A percentile compares a stretch with the other conserved stretches of the same genome.
phyloP scores from a whole-genome alignment of 225 moss, liverwort and hornwort genomes.

The Anthoceros angustus region DNA sequence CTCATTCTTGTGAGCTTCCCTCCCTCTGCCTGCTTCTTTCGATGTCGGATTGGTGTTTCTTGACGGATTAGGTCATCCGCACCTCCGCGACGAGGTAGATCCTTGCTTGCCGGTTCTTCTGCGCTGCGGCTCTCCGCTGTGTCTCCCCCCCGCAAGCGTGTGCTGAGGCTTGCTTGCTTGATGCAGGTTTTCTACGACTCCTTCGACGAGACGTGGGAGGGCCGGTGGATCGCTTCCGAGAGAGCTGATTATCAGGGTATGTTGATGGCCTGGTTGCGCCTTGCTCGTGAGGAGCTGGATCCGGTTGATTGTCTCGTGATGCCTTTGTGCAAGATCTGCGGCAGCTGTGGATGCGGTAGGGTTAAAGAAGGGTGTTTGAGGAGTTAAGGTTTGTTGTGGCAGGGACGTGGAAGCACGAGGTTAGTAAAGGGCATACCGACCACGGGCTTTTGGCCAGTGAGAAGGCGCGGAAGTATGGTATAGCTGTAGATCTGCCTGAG shows the following conservation, averaged over 20 bases:
- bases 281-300: not conserved
- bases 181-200: slow-evolving; percentile 76
- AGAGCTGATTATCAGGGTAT: slow-evolving; percentile 75
- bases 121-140: not conserved
- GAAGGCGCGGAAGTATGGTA: slow-evolving; percentile 90
- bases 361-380: not conserved
- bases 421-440: slow-evolving; percentile 80
- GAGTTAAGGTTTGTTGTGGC: not conserved
- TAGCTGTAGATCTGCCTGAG: slow-evolving; percentile 74
- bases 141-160: not conserved
- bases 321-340: not conserved
- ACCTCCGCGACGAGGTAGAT: not conserved
- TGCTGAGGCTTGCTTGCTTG: not conserved
- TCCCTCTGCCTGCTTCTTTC: not conserved
- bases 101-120: not conserved
- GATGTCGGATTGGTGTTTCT: not conserved
- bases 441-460: slow-evolving; percentile 79
- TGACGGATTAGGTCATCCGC: not conserved
- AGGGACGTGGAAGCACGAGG: slow-evolving; percentile 81
- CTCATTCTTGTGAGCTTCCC: not conserved
- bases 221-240: slow-evolving; percentile 84
- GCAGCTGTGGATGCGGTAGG: not conserved
- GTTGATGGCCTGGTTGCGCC: not conserved
- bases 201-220: slow-evolving; percentile 61
- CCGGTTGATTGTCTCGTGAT: no score